A percentile compares a stretch with the other conserved stretches of the same genome.
These are phyloP conservation scores for Yarrowia sp. DNA, from an alignment of 805 yeast species.

Conservation along the genomic window DNA sequence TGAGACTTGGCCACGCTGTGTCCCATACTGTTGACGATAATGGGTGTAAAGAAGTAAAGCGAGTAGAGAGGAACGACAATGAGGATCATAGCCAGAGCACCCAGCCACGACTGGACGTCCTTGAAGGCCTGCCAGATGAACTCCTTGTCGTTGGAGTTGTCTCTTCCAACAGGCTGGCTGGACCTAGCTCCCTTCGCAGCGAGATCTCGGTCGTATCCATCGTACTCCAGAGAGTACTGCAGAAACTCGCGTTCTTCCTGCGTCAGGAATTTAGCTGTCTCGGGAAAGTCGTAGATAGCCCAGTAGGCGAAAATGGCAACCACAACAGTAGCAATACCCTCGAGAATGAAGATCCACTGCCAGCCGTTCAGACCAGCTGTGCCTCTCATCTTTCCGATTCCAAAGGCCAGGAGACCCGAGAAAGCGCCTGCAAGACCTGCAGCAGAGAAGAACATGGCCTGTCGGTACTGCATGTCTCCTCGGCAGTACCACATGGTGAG, in stretches of 20 bases:
- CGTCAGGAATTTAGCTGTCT: slow-evolving; percentile 49
- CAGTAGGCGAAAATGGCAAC: slow-evolving; percentile 38
- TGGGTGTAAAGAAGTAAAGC: slow-evolving; percentile 59
- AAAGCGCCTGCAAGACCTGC: slow-evolving; percentile 47
- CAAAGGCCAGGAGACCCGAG: slow-evolving; percentile 48
- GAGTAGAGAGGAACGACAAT: slow-evolving; percentile 55
- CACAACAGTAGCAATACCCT: slow-evolving; percentile 45
- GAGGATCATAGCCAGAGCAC: slow-evolving; percentile 31
- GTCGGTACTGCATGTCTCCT: slow-evolving; percentile 42
- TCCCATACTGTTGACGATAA: slow-evolving; percentile 53
- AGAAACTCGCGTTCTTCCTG: slow-evolving; percentile 47
- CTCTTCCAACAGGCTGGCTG: slow-evolving; percentile 44
- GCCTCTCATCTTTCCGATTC: slow-evolving; percentile 45
- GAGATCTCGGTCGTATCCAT: not conserved
- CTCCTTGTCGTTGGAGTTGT: slow-evolving; percentile 46
- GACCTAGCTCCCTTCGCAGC: not conserved
- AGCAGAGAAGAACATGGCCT: slow-evolving; percentile 41
- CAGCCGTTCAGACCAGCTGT: slow-evolving; percentile 45
- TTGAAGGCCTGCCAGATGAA: slow-evolving; percentile 52
- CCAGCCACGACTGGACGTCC: slow-evolving; percentile 52
- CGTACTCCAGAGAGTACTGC: slow-evolving; percentile 9
- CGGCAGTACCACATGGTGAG: slow-evolving; percentile 40
- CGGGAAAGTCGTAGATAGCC: slow-evolving; percentile 51
- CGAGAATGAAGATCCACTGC: slow-evolving; percentile 53
- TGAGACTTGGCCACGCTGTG: slow-evolving; percentile 59